Evolutionary conservation across 2,329 filamentous ascomycete genomes (phyloP).

Genomic region (Clonostachys byssicola): DNA sequence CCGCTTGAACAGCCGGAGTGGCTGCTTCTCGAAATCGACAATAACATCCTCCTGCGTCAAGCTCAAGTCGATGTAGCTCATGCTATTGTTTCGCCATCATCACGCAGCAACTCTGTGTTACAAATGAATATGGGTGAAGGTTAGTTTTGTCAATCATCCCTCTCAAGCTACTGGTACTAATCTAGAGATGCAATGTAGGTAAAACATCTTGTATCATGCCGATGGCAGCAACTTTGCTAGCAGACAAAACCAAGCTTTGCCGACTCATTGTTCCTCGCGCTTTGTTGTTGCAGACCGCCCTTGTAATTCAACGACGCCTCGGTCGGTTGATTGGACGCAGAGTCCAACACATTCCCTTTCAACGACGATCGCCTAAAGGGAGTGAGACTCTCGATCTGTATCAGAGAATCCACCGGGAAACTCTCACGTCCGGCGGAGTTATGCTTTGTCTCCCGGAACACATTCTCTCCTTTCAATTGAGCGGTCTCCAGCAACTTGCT

Average conservation of each 20-base stretch:
- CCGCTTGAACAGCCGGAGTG: conserved; percentile 49
- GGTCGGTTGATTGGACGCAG: conserved; percentile 49
- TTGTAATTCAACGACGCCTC: conserved; percentile 43
- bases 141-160: conserved; percentile 9
- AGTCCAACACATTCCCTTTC: conserved; percentile 54
- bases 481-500: conserved; percentile 39
- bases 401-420: conserved; percentile 23
- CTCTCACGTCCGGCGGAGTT: conserved; percentile 42
- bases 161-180: too few species aligned
- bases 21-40: conserved; percentile 62
- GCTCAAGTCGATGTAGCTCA: conserved; percentile 54
- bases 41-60: conserved; percentile 53
- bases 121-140: conserved; percentile 67
- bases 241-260: conserved; percentile 44
- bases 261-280: conserved; percentile 59
- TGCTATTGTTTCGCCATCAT: conserved; percentile 43
- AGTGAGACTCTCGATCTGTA: conserved; percentile 18
- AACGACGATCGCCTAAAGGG: conserved; percentile 36
- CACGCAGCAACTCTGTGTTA: conserved; percentile 45
- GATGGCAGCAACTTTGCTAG: conserved; percentile 50
- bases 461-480: conserved; percentile 56
- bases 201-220: conserved; percentile 69
- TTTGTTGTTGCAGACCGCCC: conserved; percentile 48
- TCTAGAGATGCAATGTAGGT: conserved; percentile 36
- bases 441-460: conserved; percentile 59